Evolutionary conservation across 202 grass and related monocot species (phyloP).

Genomic region (Musa balbisiana): DNA sequence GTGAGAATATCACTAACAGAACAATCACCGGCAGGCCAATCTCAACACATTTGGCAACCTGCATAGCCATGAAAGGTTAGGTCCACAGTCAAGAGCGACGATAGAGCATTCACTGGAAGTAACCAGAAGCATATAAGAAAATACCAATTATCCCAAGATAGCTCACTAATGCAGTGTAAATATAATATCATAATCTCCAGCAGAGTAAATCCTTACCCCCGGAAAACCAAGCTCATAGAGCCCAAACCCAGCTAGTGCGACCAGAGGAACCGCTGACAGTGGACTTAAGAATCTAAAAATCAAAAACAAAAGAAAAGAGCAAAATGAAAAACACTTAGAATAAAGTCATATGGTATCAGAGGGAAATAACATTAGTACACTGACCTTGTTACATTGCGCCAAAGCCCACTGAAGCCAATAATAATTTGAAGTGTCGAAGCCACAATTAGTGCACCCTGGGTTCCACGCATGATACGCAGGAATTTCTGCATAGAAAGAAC

Average conservation of each 20-base stretch:
- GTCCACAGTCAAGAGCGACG: too few species aligned
- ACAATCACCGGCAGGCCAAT: conserved; percentile 75
- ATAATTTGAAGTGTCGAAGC: conserved; percentile 85
- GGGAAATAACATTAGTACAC: neutral
- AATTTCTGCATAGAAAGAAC: conserved; percentile 61
- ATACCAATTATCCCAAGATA: neutral
- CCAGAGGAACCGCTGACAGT: conserved; percentile 72
- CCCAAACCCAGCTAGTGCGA: conserved; percentile 84
- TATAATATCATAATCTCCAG: neutral
- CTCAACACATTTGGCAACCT: conserved; percentile 98
- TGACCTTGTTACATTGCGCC: conserved; percentile 87
- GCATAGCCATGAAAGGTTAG: neutral
- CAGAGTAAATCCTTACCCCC: conserved; percentile 41
- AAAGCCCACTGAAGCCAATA: conserved; percentile 93
- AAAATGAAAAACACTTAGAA: neutral
- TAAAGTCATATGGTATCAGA: neutral
- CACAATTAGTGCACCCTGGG: conserved; percentile 76
- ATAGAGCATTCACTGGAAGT: too few species aligned
- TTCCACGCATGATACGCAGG: conserved; percentile 76
- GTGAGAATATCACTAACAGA: conserved; percentile 65
- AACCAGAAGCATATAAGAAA: too few species aligned
- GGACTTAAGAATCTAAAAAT: conserved; percentile 62
- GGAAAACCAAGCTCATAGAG: conserved; percentile 97
- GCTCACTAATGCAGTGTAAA: neutral
- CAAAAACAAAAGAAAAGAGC: neutral